Evolutionary conservation across 495 filamentous ascomycete species (phyloP).

Genomic region (Eremomyces bilateralis): DNA sequence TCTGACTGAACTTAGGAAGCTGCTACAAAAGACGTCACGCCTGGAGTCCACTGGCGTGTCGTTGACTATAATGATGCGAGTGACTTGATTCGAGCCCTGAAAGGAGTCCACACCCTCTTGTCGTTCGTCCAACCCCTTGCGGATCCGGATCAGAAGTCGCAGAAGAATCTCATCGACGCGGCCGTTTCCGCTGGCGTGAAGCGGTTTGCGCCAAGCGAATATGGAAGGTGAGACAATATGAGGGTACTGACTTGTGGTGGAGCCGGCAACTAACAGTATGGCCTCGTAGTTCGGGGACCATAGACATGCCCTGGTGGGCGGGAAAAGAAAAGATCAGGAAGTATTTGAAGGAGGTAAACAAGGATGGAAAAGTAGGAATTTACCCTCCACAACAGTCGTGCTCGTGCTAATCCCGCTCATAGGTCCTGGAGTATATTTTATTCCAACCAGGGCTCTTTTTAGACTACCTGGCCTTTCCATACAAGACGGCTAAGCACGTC

Average conservation of each 20-base stretch:
- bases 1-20: slow-evolving; percentile 8
- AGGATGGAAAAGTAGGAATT: slow-evolving; percentile 22
- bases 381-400: not conserved
- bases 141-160: slow-evolving; percentile 18
- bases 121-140: slow-evolving; percentile 25
- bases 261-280: too few relatives aligned
- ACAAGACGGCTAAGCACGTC: slow-evolving; percentile 29
- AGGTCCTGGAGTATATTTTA: slow-evolving; percentile 36
- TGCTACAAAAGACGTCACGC: slow-evolving; percentile 2
- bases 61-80: slow-evolving; percentile 24
- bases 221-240: slow-evolving; percentile 2
- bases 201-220: slow-evolving; percentile 10
- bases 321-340: slow-evolving; percentile 25
- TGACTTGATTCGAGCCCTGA: slow-evolving; percentile 19
- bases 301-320: slow-evolving; percentile 23
- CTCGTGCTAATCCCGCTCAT: slow-evolving; percentile 2
- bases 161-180: slow-evolving; percentile 23
- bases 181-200: slow-evolving; percentile 7
- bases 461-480: slow-evolving; percentile 29
- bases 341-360: slow-evolving; percentile 30
- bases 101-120: slow-evolving; percentile 31
- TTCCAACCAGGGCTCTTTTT: slow-evolving; percentile 35
- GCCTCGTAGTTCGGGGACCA: slow-evolving; percentile 7
- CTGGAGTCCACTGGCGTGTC: slow-evolving; percentile 18
- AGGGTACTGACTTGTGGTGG: too few relatives aligned